Evolutionary conservation across 2,329 filamentous ascomycete genomes (phyloP).

Genomic region (Taxawa tesnikishii): DNA sequence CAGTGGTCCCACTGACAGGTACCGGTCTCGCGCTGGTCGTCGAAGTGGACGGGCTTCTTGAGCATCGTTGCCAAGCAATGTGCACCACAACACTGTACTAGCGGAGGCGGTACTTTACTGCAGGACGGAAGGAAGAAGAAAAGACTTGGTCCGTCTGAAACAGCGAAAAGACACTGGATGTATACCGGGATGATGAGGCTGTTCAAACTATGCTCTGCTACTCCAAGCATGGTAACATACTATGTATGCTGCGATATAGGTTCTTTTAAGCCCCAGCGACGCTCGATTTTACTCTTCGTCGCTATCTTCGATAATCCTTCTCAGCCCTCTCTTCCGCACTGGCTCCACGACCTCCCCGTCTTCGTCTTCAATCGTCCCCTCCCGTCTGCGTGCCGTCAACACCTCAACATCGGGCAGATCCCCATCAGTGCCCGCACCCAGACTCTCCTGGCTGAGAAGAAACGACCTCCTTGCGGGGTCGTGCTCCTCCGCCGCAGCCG

Average conservation of each 20-base stretch:
- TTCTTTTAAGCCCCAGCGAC: background rate
- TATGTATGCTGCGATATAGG: background rate
- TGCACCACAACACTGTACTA: no score
- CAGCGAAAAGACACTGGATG: no score
- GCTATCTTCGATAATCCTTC: slow-evolving; percentile 8
- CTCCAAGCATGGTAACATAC: no score
- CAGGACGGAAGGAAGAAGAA: no score
- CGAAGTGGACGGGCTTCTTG: no score
- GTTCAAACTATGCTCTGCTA: no score
- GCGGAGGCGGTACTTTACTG: no score
- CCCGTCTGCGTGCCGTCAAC: background rate
- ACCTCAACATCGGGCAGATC: background rate
- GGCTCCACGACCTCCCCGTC: slow-evolving; percentile 1
- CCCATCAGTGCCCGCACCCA: slow-evolving; percentile 7
- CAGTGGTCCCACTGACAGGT: no score
- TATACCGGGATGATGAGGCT: no score
- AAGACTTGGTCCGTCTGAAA: no score
- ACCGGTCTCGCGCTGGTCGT: no score
- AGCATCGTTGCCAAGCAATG: no score
- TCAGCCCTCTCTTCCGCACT: slow-evolving; percentile 1
- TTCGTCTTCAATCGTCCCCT: background rate
- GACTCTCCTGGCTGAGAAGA: slow-evolving; percentile 6
- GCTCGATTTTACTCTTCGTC: slow-evolving; percentile 8
- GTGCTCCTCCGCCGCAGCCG: slow-evolving; percentile 2
- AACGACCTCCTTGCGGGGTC: slow-evolving; percentile 3